A percentile compares a stretch with the other conserved stretches of the same genome.
Evolutionary conservation across 2,329 filamentous ascomycete species (phyloP).

Genomic region (Boeremia exigua): DNA sequence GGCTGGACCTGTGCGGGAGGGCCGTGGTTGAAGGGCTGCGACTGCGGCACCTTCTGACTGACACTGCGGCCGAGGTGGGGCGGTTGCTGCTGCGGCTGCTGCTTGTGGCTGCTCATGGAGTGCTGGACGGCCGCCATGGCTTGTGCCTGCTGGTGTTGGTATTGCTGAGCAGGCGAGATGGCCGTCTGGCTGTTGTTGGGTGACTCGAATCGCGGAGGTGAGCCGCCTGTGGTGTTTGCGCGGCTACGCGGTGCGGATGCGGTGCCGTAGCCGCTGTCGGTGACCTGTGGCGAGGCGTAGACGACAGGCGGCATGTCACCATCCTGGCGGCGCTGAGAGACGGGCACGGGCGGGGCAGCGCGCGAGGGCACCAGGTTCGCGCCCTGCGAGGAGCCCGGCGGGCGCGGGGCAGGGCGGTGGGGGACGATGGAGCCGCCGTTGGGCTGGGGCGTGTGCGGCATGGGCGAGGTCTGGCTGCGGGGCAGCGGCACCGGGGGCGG

Average conservation of each 20-base stretch:
- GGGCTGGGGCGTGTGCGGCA: constrained; percentile 49
- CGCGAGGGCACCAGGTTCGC: constrained; percentile 62
- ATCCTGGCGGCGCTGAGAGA: constrained; percentile 45
- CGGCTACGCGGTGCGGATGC: constrained; percentile 50
- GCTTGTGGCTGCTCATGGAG: constrained; percentile 47
- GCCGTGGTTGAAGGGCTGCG: constrained; percentile 33
- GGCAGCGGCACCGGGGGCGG: constrained; percentile 79
- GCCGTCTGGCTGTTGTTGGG: constrained; percentile 46
- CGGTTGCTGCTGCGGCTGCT: constrained; percentile 52
- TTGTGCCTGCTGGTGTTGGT: constrained; percentile 81
- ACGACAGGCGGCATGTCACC: constrained; percentile 51
- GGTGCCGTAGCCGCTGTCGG: constrained; percentile 44
- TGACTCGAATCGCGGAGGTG: constrained; percentile 54
- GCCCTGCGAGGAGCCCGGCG: constrained; percentile 64
- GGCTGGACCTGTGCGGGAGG: constrained; percentile 50
- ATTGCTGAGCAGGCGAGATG: constrained; percentile 53
- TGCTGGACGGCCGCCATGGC: constrained; percentile 80
- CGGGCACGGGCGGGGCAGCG: constrained; percentile 61
- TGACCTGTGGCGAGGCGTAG: constrained; percentile 51
- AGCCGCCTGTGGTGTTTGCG: constrained; percentile 52
- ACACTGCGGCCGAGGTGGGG: constrained; percentile 71
- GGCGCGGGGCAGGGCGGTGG: constrained; percentile 82
- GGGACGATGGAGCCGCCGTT: constrained; percentile 69
- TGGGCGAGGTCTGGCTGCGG: constrained; percentile 47
- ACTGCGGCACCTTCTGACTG: constrained; percentile 66